phyloP scores from a whole-genome alignment of 331 rosid genomes.

The Pyracantha coccinea region DNA sequence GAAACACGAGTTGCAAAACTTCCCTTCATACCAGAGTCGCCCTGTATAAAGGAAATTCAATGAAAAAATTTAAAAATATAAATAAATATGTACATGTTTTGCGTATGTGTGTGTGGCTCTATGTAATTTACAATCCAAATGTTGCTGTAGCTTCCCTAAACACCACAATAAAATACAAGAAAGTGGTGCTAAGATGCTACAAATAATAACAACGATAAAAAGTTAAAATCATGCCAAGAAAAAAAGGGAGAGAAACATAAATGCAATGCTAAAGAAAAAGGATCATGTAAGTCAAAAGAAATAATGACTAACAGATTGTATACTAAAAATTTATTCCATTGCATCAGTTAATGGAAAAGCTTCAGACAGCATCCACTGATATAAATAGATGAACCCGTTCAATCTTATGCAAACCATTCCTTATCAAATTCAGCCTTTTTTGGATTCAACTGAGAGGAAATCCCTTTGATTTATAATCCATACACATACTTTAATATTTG shows the following conservation, averaged over 20 bases:
- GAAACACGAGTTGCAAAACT: constrained; percentile 87
- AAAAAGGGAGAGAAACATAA: not conserved
- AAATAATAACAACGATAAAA: not conserved
- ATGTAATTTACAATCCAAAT: not conserved
- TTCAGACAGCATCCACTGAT: not conserved
- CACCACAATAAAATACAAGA: not conserved
- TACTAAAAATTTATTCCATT: not conserved
- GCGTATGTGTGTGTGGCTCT: not conserved
- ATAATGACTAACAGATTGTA: too few species aligned
- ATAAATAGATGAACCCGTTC: not conserved
- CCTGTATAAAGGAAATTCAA: constrained; percentile 32
- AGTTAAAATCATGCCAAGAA: not conserved
- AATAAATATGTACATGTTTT: too few species aligned
- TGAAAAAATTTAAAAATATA: constrained; percentile 1
- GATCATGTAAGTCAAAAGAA: not conserved
- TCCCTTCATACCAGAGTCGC: constrained; percentile 82
- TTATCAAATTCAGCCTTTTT: not conserved
- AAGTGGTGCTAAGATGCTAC: not conserved
- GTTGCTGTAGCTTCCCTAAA: not conserved
- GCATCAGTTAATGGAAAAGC: not conserved
- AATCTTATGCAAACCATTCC: not conserved
- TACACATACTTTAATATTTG: not conserved
- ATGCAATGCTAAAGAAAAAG: not conserved
- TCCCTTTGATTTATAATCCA: not conserved
- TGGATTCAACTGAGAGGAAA: not conserved